Evolutionary conservation across 2,329 filamentous ascomycete genomes (phyloP).

Genomic region (Pseudogymnoascus sp.): DNA sequence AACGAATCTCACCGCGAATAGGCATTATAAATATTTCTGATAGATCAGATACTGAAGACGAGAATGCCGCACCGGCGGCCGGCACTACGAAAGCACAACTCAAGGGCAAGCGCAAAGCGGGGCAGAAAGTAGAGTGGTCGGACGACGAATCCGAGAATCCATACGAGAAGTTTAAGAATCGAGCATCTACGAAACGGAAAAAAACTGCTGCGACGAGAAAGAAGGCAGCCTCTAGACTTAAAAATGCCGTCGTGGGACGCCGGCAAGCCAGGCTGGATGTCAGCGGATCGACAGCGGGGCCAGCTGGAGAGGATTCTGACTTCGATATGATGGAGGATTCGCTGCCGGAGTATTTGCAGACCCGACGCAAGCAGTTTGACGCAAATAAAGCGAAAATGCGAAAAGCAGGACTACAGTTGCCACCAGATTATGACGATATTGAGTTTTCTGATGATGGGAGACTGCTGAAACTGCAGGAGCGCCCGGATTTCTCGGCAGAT

Average conservation of each 20-base stretch:
- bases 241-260: constrained; percentile 28
- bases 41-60: neutral
- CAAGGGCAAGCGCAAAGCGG: constrained; percentile 23
- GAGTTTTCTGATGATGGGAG: constrained; percentile 66
- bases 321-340: constrained; percentile 25
- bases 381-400: constrained; percentile 47
- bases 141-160: constrained; percentile 51
- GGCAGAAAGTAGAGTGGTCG: constrained; percentile 43
- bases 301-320: constrained; percentile 24
- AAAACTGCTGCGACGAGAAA: constrained; percentile 41
- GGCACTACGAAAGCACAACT: neutral
- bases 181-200: constrained; percentile 47
- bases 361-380: constrained; percentile 65
- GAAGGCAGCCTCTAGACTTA: constrained; percentile 37
- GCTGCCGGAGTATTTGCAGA: constrained; percentile 65
- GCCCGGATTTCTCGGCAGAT: constrained; percentile 57
- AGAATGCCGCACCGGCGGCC: neutral
- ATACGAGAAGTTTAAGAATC: constrained; percentile 59
- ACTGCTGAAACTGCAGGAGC: constrained; percentile 56
- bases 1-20: neutral
- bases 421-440: constrained; percentile 69
- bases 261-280: constrained; percentile 22
- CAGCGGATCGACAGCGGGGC: constrained; percentile 21
- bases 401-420: constrained; percentile 64
- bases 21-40: neutral